phyloP scores from a whole-genome alignment of 257 asterid species.

The Plantago ovata region DNA sequence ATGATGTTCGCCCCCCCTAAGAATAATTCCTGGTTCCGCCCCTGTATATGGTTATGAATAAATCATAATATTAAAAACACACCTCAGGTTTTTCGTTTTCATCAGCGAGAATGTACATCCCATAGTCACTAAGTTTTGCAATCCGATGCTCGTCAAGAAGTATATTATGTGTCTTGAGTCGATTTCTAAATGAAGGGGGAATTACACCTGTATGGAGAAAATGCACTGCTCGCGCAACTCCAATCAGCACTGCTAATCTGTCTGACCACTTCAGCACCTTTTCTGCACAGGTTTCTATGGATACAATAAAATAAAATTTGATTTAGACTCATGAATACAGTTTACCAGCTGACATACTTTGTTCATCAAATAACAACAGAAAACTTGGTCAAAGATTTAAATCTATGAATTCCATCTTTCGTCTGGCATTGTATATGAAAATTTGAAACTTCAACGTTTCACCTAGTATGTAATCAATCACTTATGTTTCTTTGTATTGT shows the following conservation, averaged over 20 bases:
- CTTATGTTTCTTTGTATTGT: too few species aligned
- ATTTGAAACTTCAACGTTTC: too few species aligned
- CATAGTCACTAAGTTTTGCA: slow-evolving; percentile 89
- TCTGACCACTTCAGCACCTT: slow-evolving; percentile 82
- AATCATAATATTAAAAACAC: slow-evolving; percentile 17
- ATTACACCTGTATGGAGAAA: slow-evolving; percentile 90
- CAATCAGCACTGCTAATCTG: slow-evolving; percentile 77
- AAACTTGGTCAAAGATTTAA: too few species aligned
- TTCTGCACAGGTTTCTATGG: slow-evolving; percentile 59
- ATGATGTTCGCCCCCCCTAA: too few species aligned
- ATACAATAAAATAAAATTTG: slow-evolving; percentile 18
- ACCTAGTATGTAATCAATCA: too few species aligned
- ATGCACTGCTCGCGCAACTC: slow-evolving; percentile 86
- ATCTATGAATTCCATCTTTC: too few species aligned
- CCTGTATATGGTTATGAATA: too few species aligned
- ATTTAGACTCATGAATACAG: slow-evolving; percentile 8
- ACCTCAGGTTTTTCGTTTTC: slow-evolving; percentile 63
- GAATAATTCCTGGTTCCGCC: too few species aligned
- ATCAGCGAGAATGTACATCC: slow-evolving; percentile 79
- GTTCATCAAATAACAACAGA: too few species aligned
- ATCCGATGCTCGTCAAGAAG: slow-evolving; percentile 77
- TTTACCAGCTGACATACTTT: too few species aligned
- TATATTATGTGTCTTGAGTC: slow-evolving; percentile 68
- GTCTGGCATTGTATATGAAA: too few species aligned
- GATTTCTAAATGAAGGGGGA: slow-evolving; percentile 68